Evolutionary conservation across 129 eudicot genomes (phyloP).

Genomic region (Pulicaria dysenterica): DNA sequence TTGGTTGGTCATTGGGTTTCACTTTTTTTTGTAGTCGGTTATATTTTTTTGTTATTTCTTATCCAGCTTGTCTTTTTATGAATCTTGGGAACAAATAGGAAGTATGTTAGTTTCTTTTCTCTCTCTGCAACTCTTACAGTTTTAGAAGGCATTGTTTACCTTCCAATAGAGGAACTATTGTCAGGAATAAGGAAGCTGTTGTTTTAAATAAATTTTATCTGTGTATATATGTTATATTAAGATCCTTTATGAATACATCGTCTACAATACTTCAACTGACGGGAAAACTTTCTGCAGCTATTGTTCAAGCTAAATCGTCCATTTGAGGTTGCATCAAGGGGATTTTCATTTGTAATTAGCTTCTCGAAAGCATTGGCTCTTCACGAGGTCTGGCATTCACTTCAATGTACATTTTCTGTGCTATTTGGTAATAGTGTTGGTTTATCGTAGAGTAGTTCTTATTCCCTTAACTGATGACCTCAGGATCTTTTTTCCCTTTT

Average conservation of each 20-base stretch:
- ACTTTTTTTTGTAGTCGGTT: neutral
- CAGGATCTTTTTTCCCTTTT: neutral
- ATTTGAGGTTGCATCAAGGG: constrained; percentile 93
- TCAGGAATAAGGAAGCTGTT: too few species aligned
- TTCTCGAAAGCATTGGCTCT: constrained; percentile 77
- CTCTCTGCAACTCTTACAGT: too few species aligned
- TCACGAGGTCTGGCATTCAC: constrained; percentile 72
- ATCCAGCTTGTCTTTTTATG: too few species aligned
- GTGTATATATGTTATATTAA: neutral
- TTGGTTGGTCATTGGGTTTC: neutral
- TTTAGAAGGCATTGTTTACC: too few species aligned
- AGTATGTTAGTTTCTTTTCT: too few species aligned
- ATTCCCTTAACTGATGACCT: constrained; percentile 9
- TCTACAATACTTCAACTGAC: constrained; percentile 10
- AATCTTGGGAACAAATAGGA: too few species aligned
- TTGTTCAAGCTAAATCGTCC: constrained; percentile 89
- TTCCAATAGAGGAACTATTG: too few species aligned
- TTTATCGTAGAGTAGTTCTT: constrained; percentile 19
- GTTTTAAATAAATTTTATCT: too few species aligned
- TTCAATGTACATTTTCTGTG: constrained; percentile 29
- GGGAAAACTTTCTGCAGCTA: constrained; percentile 54
- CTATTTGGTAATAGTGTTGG: constrained; percentile 32
- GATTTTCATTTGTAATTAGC: constrained; percentile 84
- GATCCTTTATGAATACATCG: neutral
- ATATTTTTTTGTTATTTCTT: neutral